Conservation (phyloP, 306 rosid species). For the Citrullus mucosospermus region DNA sequence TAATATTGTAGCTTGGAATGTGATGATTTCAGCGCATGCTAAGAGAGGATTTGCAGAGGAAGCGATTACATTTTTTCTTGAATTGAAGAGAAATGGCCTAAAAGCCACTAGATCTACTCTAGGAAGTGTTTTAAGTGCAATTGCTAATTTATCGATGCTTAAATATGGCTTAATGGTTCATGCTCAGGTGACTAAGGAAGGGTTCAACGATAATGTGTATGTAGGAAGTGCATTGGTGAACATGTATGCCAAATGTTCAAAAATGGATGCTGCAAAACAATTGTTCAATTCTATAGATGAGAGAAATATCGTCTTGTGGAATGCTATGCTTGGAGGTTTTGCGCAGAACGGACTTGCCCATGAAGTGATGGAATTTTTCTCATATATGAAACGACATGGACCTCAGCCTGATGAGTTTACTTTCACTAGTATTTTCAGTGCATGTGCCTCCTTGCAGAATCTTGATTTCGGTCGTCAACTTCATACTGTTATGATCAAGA, state of each 20-base stretch:
- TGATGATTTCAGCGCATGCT: slow-evolving; percentile 35
- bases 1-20: slow-evolving; percentile 58
- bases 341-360: slow-evolving; percentile 36
- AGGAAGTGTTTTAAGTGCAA: slow-evolving; percentile 68
- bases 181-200: neutral
- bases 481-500: neutral
- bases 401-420: slow-evolving; percentile 50
- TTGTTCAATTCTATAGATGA: slow-evolving; percentile 31
- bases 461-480: neutral
- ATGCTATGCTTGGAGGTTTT: slow-evolving; percentile 64
- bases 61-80: slow-evolving; percentile 36
- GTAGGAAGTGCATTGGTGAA: slow-evolving; percentile 74
- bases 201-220: neutral
- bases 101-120: slow-evolving; percentile 70
- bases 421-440: slow-evolving; percentile 67
- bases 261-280: neutral
- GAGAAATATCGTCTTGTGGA: slow-evolving; percentile 65
- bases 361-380: slow-evolving; percentile 43
- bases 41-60: slow-evolving; percentile 32
- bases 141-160: slow-evolving; percentile 32
- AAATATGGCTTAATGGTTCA: neutral
- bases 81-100: slow-evolving; percentile 41
- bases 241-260: slow-evolving; percentile 49
- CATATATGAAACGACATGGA: neutral
- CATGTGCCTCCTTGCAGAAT: slow-evolving; percentile 15